A percentile compares a stretch with the other conserved stretches of the same genome.
Evolutionary conservation across 2,329 filamentous ascomycete genomes (phyloP).

Genomic region (Fusarium sp.): DNA sequence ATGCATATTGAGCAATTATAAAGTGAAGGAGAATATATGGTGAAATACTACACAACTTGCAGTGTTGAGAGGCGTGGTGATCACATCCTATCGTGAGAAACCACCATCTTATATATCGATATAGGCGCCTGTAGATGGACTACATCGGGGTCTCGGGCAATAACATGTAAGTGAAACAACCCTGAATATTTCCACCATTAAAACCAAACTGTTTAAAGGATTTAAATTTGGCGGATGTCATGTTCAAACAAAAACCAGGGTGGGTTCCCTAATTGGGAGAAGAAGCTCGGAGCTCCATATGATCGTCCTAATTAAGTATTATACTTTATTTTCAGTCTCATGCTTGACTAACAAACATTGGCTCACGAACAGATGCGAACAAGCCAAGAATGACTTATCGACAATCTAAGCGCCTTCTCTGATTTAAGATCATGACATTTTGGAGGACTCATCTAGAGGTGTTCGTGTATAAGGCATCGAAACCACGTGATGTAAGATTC

Average conservation of each 20-base stretch:
- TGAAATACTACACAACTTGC: neutral
- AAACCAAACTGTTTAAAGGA: constrained; percentile 2
- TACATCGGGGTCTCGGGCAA: neutral
- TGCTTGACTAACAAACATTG: neutral
- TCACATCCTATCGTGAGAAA: neutral
- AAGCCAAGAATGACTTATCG: neutral
- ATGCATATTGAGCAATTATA: constrained; percentile 29
- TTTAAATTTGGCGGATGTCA: constrained; percentile 10
- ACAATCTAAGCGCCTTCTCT: neutral
- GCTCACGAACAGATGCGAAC: neutral
- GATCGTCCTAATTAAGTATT: constrained; percentile 25
- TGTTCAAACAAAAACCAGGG: constrained; percentile 16
- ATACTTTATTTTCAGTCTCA: neutral
- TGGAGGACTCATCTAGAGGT: neutral
- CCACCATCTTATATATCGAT: constrained; percentile 24
- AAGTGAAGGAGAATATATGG: neutral
- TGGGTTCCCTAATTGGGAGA: constrained; percentile 3
- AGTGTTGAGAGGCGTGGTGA: constrained; percentile 14
- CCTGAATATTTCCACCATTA: constrained; percentile 37
- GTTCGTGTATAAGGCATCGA: neutral
- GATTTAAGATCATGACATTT: neutral
- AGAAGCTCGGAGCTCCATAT: constrained; percentile 22
- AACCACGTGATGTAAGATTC: neutral
- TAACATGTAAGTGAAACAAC: constrained; percentile 18
- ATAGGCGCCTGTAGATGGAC: neutral